Evolutionary conservation across 2,329 filamentous ascomycete genomes (phyloP).

Genomic region (Diaporthe citri): DNA sequence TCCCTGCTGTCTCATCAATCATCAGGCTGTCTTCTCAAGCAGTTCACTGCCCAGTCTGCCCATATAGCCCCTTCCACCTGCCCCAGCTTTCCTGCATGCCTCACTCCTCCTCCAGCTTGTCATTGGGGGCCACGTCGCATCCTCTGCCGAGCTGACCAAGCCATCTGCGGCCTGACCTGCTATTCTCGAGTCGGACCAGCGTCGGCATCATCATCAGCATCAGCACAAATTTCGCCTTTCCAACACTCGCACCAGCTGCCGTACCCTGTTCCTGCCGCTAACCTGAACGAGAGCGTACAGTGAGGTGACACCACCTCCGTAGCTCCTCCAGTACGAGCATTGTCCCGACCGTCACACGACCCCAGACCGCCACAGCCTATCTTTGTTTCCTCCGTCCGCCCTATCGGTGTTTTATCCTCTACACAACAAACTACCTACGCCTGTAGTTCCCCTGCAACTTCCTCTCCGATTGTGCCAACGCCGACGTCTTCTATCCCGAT

Average conservation of each 20-base stretch:
- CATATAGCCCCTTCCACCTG: background rate
- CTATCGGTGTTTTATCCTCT: background rate
- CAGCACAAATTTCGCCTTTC: background rate
- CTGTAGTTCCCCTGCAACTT: background rate
- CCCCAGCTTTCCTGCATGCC: background rate
- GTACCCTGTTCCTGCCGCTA: constrained; percentile 34
- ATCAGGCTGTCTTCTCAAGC: constrained; percentile 9
- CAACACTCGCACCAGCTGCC: background rate
- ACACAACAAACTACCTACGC: background rate
- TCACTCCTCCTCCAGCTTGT: constrained; percentile 11
- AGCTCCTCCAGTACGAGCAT: background rate
- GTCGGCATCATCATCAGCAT: constrained; percentile 8
- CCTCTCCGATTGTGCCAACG: background rate
- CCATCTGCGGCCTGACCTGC: constrained; percentile 6
- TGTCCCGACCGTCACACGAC: constrained; percentile 29
- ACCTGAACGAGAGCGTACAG: constrained; percentile 33
- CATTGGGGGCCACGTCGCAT: constrained; percentile 14
- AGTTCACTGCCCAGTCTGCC: background rate
- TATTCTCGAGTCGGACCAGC: constrained; percentile 11
- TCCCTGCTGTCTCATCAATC: background rate
- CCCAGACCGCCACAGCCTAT: constrained; percentile 25
- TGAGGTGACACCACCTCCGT: constrained; percentile 22
- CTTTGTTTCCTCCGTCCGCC: background rate
- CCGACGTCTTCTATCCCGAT: constrained; percentile 15
- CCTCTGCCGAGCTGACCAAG: constrained; percentile 22